Evolutionary conservation across 2,329 filamentous ascomycete species (phyloP), one percentile per base, ranked within the genome.

Genomic region (Claviceps lovelessii): DNA sequence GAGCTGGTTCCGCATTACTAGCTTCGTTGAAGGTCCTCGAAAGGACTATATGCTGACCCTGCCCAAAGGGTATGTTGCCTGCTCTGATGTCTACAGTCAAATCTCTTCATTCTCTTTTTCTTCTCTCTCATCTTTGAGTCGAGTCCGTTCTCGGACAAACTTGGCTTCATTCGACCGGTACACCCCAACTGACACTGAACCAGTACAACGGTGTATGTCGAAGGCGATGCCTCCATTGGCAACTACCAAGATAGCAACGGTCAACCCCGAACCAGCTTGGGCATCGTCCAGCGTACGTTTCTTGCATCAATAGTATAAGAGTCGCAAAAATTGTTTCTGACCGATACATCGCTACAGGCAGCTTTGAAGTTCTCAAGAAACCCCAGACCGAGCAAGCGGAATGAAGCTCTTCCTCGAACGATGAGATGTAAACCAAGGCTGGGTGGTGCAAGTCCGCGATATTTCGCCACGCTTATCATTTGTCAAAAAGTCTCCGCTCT

Each of bases 1-100:
- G 35, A 93, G 85, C 76, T 97, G 87, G 86, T 97, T 94, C 78
- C 78, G 77, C 56, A 76, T 97, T 54, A 76, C 83, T 39, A 82
- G 77, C 72, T 97, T 97, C 68, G 73, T 74, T 15, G 83, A 88
- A 60, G 87, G 85, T 13, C 70, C 78, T 51, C 76, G 79, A 67
- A 83, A 84, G 65, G 87, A 95, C 59, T 85, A 80, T 65, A 68
- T 95, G 62, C 72, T 87, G 65, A 75, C 72, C 64, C 71, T 96
- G 70, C 81, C 82, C 54, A 97, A 96, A 76, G 91, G 91, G 88
- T 95, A 73, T 68, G 87, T 79, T 57, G 55, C 45, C 13, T 41
- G 46, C 28, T 46, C 54, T 28, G 8, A 10, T 46, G n/a, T 45
- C 39, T 45, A n/a, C 53, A 6, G 6, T 33, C 33, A 9, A 7